Conservation (phyloP, 768 basidiomycete species). For the Trichaptum fuscoviolaceum region DNA sequence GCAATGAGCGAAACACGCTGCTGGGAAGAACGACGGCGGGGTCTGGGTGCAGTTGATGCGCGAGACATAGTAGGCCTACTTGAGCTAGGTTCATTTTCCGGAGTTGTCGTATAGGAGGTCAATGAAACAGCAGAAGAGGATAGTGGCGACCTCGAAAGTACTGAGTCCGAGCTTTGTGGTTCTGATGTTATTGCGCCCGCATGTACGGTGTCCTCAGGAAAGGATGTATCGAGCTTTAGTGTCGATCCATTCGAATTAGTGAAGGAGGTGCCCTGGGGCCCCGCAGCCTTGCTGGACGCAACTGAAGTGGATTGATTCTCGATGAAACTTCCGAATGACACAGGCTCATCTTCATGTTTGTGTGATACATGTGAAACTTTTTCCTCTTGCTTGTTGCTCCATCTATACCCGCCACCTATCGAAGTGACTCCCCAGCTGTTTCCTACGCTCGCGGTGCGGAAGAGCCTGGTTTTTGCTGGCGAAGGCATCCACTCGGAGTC, state of each 20-base stretch:
- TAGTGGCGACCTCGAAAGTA: constrained; percentile 30
- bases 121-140: constrained; percentile 16
- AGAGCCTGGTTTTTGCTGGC: constrained; percentile 37
- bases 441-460: constrained; percentile 61
- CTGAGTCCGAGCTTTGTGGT: constrained; percentile 14
- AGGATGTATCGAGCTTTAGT: background rate
- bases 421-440: constrained; percentile 84
- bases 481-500: constrained; percentile 61
- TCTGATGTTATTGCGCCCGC: background rate
- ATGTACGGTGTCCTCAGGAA: background rate
- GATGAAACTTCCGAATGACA: background rate
- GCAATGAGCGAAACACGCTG: constrained; percentile 82
- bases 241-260: background rate
- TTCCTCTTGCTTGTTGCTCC: constrained; percentile 44
- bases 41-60: constrained; percentile 55
- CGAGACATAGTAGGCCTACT: constrained; percentile 28
- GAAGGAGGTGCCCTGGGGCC: background rate
- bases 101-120: constrained; percentile 20
- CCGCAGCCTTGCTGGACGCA: background rate
- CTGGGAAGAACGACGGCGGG: constrained; percentile 75
- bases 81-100: constrained; percentile 4
- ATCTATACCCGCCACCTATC: constrained; percentile 78
- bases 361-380: constrained; percentile 13
- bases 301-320: background rate
- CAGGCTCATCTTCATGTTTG: constrained; percentile 9